phyloP scores from a whole-genome alignment of 306 rosid species.

The Crotalaria pallida region DNA sequence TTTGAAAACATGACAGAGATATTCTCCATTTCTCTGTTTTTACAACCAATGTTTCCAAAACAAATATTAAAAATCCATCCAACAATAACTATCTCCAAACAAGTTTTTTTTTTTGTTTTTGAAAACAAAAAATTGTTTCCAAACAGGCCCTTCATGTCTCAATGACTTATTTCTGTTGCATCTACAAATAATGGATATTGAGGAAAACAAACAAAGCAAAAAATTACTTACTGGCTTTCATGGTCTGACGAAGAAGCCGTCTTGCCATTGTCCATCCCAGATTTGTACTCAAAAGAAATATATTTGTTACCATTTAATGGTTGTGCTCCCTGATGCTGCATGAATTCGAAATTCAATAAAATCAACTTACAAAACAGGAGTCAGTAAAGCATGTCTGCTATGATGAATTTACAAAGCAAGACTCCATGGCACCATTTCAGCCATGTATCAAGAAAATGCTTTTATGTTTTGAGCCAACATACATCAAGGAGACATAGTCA shows the following conservation, averaged over 20 bases:
- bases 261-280: conserved; percentile 98
- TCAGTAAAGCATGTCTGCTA: conserved; percentile 9
- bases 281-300: conserved; percentile 91
- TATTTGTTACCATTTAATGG: conserved; percentile 84
- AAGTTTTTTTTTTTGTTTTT: not conserved
- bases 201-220: not conserved
- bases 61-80: not conserved
- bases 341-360: conserved; percentile 16
- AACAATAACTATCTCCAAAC: not conserved
- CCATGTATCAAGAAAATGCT: conserved; percentile 5
- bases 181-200: conserved; percentile 13
- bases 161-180: conserved; percentile 18
- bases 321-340: conserved; percentile 97
- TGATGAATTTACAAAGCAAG: conserved; percentile 11
- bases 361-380: conserved; percentile 16
- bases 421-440: conserved; percentile 2
- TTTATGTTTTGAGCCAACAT: conserved; percentile 7
- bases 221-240: conserved; percentile 87
- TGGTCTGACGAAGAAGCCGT: conserved; percentile 93
- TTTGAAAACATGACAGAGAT: not conserved
- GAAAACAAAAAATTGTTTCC: too few relatives aligned
- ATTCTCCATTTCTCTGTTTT: not conserved
- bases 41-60: not conserved
- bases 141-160: not conserved
- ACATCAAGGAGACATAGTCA: conserved; percentile 6